These are phyloP conservation scores for Penicillium capsulatum DNA, from an alignment of 2,329 filamentous ascomycete species.

Conservation along the genomic window DNA sequence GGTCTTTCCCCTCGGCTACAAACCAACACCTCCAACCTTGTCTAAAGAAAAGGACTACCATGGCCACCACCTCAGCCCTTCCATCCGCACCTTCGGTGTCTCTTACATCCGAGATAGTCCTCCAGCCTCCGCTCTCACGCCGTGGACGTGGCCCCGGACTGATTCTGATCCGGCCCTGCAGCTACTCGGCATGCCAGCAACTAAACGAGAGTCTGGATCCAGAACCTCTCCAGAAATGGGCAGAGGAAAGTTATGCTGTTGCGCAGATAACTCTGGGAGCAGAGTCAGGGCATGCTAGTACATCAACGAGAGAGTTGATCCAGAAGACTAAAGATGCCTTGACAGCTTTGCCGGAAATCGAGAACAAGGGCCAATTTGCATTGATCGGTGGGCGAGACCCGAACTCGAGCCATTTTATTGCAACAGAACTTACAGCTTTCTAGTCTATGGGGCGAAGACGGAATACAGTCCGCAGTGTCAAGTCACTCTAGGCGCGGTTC, in stretches of 20 bases:
- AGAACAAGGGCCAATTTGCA: constrained; percentile 16
- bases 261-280: constrained; percentile 46
- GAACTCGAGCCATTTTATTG: background rate
- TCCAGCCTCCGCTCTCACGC: constrained; percentile 48
- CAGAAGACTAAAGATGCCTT: constrained; percentile 13
- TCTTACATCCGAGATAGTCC: constrained; percentile 8
- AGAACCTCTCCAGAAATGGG: constrained; percentile 59
- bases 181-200: constrained; percentile 22
- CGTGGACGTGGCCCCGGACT: constrained; percentile 48
- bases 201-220: constrained; percentile 48
- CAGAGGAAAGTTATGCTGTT: constrained; percentile 65
- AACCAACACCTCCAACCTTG: background rate
- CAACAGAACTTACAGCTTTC: background rate
- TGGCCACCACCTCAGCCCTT: background rate
- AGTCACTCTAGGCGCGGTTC: constrained; percentile 5
- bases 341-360: constrained; percentile 23
- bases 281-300: constrained; percentile 11
- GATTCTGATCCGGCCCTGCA: constrained; percentile 42
- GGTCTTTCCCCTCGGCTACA: background rate
- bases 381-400: constrained; percentile 19
- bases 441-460: constrained; percentile 26
- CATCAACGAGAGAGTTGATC: constrained; percentile 8
- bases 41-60: background rate
- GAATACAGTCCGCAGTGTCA: constrained; percentile 21
- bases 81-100: constrained; percentile 9